Evolutionary conservation across 129 eudicot species (phyloP), one percentile per base, ranked within the genome.

Genomic region (Arctium lappa): DNA sequence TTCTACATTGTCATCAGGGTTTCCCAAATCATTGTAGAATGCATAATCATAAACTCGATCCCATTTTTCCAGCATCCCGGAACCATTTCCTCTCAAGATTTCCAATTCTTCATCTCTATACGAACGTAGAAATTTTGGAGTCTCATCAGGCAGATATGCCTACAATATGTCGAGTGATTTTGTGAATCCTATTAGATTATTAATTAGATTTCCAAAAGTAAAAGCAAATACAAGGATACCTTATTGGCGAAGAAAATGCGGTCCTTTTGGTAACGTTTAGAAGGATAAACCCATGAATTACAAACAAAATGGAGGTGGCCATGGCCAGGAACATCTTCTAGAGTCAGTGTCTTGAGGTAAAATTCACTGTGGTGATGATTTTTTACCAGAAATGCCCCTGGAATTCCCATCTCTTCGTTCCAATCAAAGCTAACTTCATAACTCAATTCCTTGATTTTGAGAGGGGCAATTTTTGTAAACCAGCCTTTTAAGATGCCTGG

Each of bases 231-330:
- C n/a, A 16, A 60, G 68, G 27, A 33, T 82, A 92, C 94, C 94
- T 90, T 88, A 77, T 90, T 88, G 29, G 89, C 13, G 65, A 94
- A 91, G 91, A 91, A 91, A 8, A 94, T 12, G 18, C 98, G 94
- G 30, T 90, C 90, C 0, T 76, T 70, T 30, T 74, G 68, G 81
- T 91, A 90, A 11, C 29, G 29, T 11, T 87, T 56, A 29, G 94
- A 81, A 0, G 93, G 93, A 73, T 91, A 91, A 74, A 90, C 88
- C 97, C 98, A 94, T 8, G 98, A 91, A 32, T 91, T 88, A 89
- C 97, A 91, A 11, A 84, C 88, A 83, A 94, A 91, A 71, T 94
- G 90, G 77, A 94, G 72, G 0, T 74, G 77, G 1, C 91, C 94
- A 78, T 94, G 91, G 10, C 84, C 89, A 13, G 94, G 97, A 77